Conservation (phyloP, 2,329 filamentous ascomycete genomes). For the Cordyceps pruinosa region DNA sequence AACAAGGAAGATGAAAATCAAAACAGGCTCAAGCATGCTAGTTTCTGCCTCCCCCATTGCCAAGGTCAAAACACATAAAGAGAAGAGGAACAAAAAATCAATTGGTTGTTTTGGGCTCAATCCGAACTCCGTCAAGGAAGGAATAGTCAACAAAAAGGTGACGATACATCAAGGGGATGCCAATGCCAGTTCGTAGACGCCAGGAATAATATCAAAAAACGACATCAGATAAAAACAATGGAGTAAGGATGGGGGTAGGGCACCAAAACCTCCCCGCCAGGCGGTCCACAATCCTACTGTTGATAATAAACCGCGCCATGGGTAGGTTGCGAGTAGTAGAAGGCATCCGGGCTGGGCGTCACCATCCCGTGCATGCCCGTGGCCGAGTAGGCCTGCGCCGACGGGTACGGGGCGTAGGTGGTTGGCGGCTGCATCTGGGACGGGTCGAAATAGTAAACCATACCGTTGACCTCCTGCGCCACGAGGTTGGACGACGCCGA, state of each 20-base stretch:
- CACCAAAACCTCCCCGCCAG: neutral
- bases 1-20: slow-evolving; percentile 10
- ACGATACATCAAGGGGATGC: neutral
- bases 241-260: neutral
- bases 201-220: too few species aligned
- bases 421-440: slow-evolving; percentile 57
- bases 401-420: slow-evolving; percentile 41
- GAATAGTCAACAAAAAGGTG: neutral
- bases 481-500: slow-evolving; percentile 39
- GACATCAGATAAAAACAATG: neutral
- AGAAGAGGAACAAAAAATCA: neutral
- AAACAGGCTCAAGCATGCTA: slow-evolving; percentile 1
- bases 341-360: slow-evolving; percentile 59
- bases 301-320: slow-evolving; percentile 55
- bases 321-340: slow-evolving; percentile 59
- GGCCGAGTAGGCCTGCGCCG: slow-evolving; percentile 46
- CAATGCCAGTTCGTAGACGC: neutral
- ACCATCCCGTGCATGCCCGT: slow-evolving; percentile 76
- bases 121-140: neutral
- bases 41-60: slow-evolving; percentile 1
- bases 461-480: slow-evolving; percentile 88
- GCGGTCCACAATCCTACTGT: slow-evolving; percentile 38
- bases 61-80: too few species aligned
- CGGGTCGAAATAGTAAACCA: slow-evolving; percentile 90
- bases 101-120: neutral